Base-by-base conservation (phyloP, 495 filamentous ascomycete species). In the Pseudotulostoma volvatum region DNA sequence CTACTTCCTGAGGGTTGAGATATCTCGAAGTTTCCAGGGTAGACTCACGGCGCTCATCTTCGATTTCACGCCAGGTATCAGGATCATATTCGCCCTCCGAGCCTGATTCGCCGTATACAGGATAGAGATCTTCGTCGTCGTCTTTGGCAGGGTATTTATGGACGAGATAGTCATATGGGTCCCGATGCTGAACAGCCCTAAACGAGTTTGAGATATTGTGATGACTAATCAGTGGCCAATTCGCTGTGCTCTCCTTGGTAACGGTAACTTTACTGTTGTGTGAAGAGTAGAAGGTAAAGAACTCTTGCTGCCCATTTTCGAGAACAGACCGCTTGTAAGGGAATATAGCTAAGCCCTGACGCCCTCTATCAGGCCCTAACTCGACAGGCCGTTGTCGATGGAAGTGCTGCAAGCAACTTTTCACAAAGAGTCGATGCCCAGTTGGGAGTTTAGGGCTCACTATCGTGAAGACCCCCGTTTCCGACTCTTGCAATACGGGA, bases 21-120 rank as follows among this genome's bases (percentile, higher is more conserved):
- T 35, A 31, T 47, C 39, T 36, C 4, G 36, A 38, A 28, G 41
- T 47, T 2, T 42, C 42, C 5, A 44, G 44, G 18, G 30, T 8
- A 13, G 41, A 15, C 18, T n/a, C 9, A 34, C 45, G 21, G 17
- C 48, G 49, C 44, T 85, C 79, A 13, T 67, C 54, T 32, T 74
- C 55, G 7, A 78, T 77, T 44, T 86, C 83, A 9, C 51, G 52
- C 71, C 65, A 81, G 0, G 73, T 78, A 1, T 69, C 61, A 8
- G 61, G 44, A 34, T 75, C 69, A 34, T 63, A 73, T 33, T 68
- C 66, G 1, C 53, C 59, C 36, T 76, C 72, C 7, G 65, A 68
- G 2, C 58, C 66, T 0, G 73, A 88, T 1, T 88, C 77, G 18
- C 78, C 80, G 45, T 73, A 79, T 0, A 67, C 3, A 9, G 85